phyloP scores from a whole-genome alignment of 1,284 basidiomycete species.

The Naganishia sp. region DNA sequence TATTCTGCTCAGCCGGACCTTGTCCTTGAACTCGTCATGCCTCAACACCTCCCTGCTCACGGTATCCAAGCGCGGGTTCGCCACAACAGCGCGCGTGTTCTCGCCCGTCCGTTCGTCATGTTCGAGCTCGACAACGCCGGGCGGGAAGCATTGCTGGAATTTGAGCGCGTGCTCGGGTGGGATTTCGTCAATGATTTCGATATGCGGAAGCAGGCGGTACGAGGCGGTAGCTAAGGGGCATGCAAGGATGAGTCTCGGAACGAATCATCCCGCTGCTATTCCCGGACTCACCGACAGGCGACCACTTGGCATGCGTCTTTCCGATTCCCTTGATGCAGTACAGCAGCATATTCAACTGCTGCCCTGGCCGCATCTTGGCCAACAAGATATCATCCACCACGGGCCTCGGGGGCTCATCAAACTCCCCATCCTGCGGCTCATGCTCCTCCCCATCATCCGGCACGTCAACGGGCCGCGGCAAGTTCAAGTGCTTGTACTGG shows the following conservation, averaged over 20 bases:
- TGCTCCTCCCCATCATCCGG: conserved; percentile 12
- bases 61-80: conserved; percentile 72
- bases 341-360: conserved; percentile 75
- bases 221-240: conserved; percentile 75
- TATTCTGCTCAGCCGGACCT: conserved; percentile 79
- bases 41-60: conserved; percentile 91
- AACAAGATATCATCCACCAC: conserved; percentile 85
- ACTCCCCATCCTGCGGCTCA: conserved; percentile 20
- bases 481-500: conserved; percentile 60
- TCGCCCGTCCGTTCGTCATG: conserved; percentile 57
- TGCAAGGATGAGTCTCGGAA: neutral
- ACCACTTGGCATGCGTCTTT: conserved; percentile 96
- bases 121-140: conserved; percentile 78
- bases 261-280: neutral
- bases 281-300: conserved; percentile 77
- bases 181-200: conserved; percentile 74
- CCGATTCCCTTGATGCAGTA: conserved; percentile 95
- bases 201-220: conserved; percentile 87
- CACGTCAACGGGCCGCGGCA: conserved; percentile 41
- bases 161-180: conserved; percentile 65
- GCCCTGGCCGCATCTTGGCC: conserved; percentile 88
- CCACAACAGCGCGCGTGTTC: conserved; percentile 60
- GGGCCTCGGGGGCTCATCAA: conserved; percentile 62
- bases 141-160: conserved; percentile 84
- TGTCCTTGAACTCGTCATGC: conserved; percentile 85